Evolutionary conservation across 129 eudicot species (phyloP), one percentile per base, ranked within the genome.

Genomic region (Saussurea involucrata): DNA sequence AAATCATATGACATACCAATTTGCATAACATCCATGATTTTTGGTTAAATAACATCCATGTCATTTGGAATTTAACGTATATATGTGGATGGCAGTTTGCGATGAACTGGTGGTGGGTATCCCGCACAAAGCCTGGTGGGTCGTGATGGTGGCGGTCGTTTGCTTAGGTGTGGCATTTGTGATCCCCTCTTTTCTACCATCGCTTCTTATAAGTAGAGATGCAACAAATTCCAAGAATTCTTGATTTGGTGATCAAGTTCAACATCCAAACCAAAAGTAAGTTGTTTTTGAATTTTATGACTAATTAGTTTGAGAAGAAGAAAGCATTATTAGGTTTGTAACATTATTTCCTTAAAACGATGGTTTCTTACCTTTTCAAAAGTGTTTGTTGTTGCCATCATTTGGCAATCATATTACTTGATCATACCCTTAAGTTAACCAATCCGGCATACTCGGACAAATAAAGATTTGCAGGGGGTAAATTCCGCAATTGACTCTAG

Each of bases 91-190:
- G 78, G 77, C 93, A 93, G 98, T 95, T 81, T 91, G 97, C 80
- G 98, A 95, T 86, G 98, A 95, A 68, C 83, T 95, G 31, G 7
- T 89, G 46, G 33, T 95, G 24, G 97, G 97, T 31, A 89, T 95
- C 69, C 98, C 98, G 20, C 88, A 81, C 74, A 69, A 89, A 66
- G 98, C 96, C 0, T 95, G 98, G 98, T 88, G 76, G 78, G 92
- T 95, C 53, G 98, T 82, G 25, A 67, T 85, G 18, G 64, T 91
- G 69, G 92, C 82, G 11, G 34, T 91, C 76, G 44, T 86, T 66
- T 89, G 97, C 81, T 78, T 95, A 81, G 90, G 77, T 33, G n/a
- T 95, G 34, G 98, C 94, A 15, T 72, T 86, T 11, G 75, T 80
- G 55, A 66, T 95, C 42, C 98, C 98, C 17, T 79, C 80, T 75